Conservation (phyloP, 2,329 filamentous ascomycete genomes). For the Lojkania enalia region DNA sequence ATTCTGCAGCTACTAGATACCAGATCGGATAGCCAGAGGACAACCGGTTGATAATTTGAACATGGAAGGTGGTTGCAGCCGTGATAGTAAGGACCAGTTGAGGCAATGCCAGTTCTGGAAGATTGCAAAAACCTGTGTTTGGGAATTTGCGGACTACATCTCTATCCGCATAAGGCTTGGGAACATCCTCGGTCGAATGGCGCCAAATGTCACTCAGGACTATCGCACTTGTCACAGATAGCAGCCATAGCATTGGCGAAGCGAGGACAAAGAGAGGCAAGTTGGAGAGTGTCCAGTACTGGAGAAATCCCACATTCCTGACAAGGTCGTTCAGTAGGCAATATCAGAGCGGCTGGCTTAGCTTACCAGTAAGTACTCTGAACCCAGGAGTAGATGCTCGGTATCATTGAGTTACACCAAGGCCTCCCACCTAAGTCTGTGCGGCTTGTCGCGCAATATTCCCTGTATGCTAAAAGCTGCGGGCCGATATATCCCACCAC, state of each 20-base stretch:
- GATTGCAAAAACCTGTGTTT: conserved; percentile 9
- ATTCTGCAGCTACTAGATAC: conserved; percentile 76
- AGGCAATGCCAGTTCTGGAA: conserved; percentile 62
- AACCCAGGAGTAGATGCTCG: conserved; percentile 90
- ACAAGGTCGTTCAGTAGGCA: conserved; percentile 8
- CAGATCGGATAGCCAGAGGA: conserved; percentile 87
- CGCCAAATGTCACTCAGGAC: conserved; percentile 48
- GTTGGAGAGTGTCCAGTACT: conserved; percentile 88
- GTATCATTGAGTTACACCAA: conserved; percentile 76
- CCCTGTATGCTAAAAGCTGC: conserved; percentile 72
- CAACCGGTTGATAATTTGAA: conserved; percentile 90
- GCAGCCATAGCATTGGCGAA: conserved; percentile 70
- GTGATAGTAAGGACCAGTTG: conserved; percentile 73
- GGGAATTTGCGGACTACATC: conserved; percentile 10
- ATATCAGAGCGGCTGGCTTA: not conserved
- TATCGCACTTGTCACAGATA: conserved; percentile 60
- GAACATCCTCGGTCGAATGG: conserved; percentile 31
- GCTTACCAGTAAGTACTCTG: conserved; percentile 87
- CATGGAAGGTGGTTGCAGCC: conserved; percentile 80
- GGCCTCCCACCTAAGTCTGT: conserved; percentile 47
- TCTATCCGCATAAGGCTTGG: conserved; percentile 19
- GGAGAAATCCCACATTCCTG: conserved; percentile 85
- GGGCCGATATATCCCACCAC: conserved; percentile 70
- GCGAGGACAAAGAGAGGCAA: conserved; percentile 86
- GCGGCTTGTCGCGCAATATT: conserved; percentile 54